Evolutionary conservation across 2,329 filamentous ascomycete genomes (phyloP).

Genomic region (Penicillium verrucosum): DNA sequence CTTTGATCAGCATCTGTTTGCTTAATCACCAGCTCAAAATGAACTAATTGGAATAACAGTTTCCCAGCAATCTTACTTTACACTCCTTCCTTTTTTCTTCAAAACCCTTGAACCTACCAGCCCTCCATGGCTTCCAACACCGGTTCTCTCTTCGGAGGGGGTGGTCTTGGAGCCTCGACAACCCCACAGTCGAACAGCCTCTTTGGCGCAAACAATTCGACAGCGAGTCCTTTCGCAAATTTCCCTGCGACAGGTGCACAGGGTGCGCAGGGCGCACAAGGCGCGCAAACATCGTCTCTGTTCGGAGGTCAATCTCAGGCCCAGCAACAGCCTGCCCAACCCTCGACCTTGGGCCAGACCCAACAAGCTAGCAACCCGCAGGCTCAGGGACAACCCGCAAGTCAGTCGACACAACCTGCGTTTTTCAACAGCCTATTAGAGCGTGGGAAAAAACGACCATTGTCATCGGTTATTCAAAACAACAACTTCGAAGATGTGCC

Average conservation of each 20-base stretch:
- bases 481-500: constrained; percentile 71
- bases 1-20: not conserved
- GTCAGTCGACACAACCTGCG: constrained; percentile 49
- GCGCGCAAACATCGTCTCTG: constrained; percentile 22
- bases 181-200: constrained; percentile 25
- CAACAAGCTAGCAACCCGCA: constrained; percentile 25
- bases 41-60: not conserved
- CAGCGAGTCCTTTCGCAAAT: constrained; percentile 26
- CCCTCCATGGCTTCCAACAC: constrained; percentile 19
- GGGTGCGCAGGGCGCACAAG: constrained; percentile 20
- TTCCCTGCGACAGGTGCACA: constrained; percentile 21
- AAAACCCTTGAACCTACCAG: not conserved
- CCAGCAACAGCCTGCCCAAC: constrained; percentile 20
- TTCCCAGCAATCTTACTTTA: no score
- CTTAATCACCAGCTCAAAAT: not conserved
- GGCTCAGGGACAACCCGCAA: constrained; percentile 24
- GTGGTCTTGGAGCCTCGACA: constrained; percentile 25
- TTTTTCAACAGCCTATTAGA: constrained; percentile 65
- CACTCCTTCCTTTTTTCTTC: not conserved
- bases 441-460: constrained; percentile 64
- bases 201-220: constrained; percentile 27
- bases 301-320: constrained; percentile 24
- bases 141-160: constrained; percentile 31
- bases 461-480: constrained; percentile 58
- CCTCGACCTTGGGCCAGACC: constrained; percentile 29